These are phyloP conservation scores for Pleurotus cornucopiae DNA, from an alignment of 768 basidiomycete species.

Conservation along the genomic window DNA sequence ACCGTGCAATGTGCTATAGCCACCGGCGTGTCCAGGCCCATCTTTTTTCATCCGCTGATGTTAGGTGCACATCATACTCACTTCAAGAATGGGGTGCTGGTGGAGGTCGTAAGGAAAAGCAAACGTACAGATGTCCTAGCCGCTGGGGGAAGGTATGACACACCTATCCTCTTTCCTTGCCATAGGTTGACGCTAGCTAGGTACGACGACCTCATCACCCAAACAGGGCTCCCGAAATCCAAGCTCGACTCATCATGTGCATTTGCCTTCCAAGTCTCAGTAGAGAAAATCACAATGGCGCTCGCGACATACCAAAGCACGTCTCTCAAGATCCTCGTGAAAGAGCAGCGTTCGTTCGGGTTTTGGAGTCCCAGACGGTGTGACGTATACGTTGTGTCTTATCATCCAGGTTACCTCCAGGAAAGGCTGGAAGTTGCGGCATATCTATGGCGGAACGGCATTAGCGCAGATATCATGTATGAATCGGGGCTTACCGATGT, in stretches of 20 bases:
- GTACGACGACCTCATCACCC: conserved; percentile 67
- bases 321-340: conserved; percentile 65
- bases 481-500: conserved; percentile 62
- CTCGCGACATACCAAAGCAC: conserved; percentile 69
- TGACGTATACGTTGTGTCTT: conserved; percentile 83
- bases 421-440: conserved; percentile 77
- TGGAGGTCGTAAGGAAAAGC: conserved; percentile 67
- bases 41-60: conserved; percentile 74
- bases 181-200: conserved; percentile 27
- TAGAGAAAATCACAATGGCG: conserved; percentile 72
- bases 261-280: conserved; percentile 68
- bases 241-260: conserved; percentile 57
- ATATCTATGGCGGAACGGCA: conserved; percentile 74
- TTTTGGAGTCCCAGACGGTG: conserved; percentile 89
- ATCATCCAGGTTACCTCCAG: conserved; percentile 67
- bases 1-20: conserved; percentile 55
- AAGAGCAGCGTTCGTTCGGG: conserved; percentile 79
- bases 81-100: conserved; percentile 70
- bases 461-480: conserved; percentile 87
- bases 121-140: conserved; percentile 72
- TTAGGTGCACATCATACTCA: conserved; percentile 57
- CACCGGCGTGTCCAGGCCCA: conserved; percentile 59
- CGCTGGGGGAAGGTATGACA: conserved; percentile 69
- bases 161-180: background rate
- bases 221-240: conserved; percentile 53